phyloP scores from a whole-genome alignment of 2,329 filamentous ascomycete genomes.

The Colletotrichum lupini region DNA sequence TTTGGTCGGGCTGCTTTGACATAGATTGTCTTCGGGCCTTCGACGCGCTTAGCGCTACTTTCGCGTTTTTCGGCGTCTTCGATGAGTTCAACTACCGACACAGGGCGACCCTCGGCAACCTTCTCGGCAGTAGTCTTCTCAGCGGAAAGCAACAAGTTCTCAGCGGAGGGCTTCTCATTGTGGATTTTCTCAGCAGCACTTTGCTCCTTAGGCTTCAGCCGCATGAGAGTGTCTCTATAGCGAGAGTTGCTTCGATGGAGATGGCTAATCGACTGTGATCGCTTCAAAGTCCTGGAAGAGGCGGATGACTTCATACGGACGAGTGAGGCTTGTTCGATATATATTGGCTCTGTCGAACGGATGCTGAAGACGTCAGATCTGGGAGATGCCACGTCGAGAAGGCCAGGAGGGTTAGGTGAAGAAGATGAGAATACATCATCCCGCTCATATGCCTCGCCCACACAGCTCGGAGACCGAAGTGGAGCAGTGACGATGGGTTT shows the following conservation, averaged over 20 bases:
- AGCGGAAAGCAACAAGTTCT: not conserved
- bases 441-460: slow-evolving; percentile 46
- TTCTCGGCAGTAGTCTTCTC: slow-evolving; percentile 19
- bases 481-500: slow-evolving; percentile 36
- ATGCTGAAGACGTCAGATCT: slow-evolving; percentile 48
- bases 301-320: slow-evolving; percentile 48
- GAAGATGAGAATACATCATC: slow-evolving; percentile 8
- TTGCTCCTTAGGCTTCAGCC: slow-evolving; percentile 1
- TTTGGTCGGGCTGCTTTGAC: slow-evolving; percentile 44
- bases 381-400: slow-evolving; percentile 44
- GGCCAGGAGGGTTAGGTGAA: slow-evolving; percentile 32
- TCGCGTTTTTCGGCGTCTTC: slow-evolving; percentile 38
- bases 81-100: slow-evolving; percentile 42
- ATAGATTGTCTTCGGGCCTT: slow-evolving; percentile 45
- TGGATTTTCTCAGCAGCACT: slow-evolving; percentile 4
- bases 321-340: slow-evolving; percentile 53
- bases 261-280: slow-evolving; percentile 52
- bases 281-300: slow-evolving; percentile 40
- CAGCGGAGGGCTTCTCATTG: not conserved
- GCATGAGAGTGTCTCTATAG: slow-evolving; percentile 42
- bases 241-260: slow-evolving; percentile 44
- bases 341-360: slow-evolving; percentile 48
- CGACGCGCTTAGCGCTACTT: slow-evolving; percentile 40
- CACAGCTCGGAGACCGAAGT: slow-evolving; percentile 45
- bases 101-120: slow-evolving; percentile 35